Evolutionary conservation across 257 asterid species (phyloP).

Genomic region (Solanum sejunctum): DNA sequence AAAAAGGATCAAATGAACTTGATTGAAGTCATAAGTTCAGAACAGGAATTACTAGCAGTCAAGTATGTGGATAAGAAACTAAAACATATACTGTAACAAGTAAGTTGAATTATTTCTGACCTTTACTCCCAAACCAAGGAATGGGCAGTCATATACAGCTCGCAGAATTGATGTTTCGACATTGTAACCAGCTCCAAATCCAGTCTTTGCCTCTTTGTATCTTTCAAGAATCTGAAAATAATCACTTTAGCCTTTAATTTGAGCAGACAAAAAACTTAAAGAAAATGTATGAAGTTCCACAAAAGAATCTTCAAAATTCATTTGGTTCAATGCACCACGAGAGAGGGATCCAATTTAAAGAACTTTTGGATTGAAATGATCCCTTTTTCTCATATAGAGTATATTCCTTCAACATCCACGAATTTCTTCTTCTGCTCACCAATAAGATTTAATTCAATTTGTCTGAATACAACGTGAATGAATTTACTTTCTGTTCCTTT

Average conservation of each 20-base stretch:
- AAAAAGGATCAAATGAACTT: background rate
- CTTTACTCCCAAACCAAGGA: conserved; percentile 57
- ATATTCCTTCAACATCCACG: background rate
- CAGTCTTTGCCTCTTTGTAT: conserved; percentile 59
- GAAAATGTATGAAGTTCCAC: background rate
- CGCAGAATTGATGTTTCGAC: conserved; percentile 51
- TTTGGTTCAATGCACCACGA: background rate
- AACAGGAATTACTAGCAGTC: background rate
- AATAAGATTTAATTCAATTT: background rate
- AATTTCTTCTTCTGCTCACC: background rate
- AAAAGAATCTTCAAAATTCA: background rate
- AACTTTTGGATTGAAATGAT: background rate
- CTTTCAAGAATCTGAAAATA: conserved; percentile 52
- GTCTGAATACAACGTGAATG: background rate
- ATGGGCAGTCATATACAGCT: conserved; percentile 79
- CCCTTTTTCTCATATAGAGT: background rate
- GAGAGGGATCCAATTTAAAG: background rate
- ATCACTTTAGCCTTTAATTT: conserved; percentile 7
- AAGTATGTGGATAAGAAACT: background rate
- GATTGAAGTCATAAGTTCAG: background rate
- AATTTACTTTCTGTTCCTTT: background rate
- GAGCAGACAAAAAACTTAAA: background rate
- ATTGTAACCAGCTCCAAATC: conserved; percentile 74
- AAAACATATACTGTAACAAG: background rate
- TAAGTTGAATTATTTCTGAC: conserved; percentile 15